Base-by-base conservation (phyloP, 139 green algal genomes). In the Closterium sp. region DNA sequence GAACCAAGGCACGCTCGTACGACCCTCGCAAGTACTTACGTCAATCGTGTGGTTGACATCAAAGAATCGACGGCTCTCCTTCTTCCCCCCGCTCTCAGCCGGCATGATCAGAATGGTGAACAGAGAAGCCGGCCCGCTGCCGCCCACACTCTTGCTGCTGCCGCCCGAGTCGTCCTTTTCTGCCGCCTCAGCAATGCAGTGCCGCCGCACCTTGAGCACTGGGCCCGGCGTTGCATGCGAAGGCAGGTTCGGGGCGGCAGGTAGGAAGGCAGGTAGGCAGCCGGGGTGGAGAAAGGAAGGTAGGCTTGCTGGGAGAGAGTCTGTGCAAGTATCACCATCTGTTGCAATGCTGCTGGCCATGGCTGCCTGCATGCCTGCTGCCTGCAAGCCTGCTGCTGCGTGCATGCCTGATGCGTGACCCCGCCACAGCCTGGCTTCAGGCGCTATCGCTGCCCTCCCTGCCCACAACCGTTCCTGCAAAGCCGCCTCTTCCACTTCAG, bases 101-200 rank as follows among this genome's bases (percentile, higher is more conserved):
- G 85, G 85, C 28, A 87, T 87, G 85, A 87, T 24, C 28, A 87
- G 85, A 31, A 87, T 87, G n/a, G 28, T 87, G 85, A 87, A 87
- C 85, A 87, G 28, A 0, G 85, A 87, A 0, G 85, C 85, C 85
- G 85, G 85, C 85, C 85, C n/a, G 22, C 21, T 87, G 85, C 85
- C 85, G 28, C 85, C 85, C 85, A 87, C 27, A 28, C 28, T 27
- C 22, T 30, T 31, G 27, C 85, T 31, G 28, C 85, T 31, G 85
- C 85, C 85, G 28, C 85, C 85, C 62, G 62, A 79, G 62, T 79
- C 62, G 62, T 79, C 62, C 62, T 79, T 79, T 0, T 79, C 62
- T 79, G 17, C 62, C 62, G 19, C 62, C 62, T 79, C 62, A 79
- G 62, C 62, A 4, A 79, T 79, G 1, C 62, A 79, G 17, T 79